Evolutionary conservation across 2,329 filamentous ascomycete species (phyloP).

Genomic region (Emmonsiellopsis sp.): DNA sequence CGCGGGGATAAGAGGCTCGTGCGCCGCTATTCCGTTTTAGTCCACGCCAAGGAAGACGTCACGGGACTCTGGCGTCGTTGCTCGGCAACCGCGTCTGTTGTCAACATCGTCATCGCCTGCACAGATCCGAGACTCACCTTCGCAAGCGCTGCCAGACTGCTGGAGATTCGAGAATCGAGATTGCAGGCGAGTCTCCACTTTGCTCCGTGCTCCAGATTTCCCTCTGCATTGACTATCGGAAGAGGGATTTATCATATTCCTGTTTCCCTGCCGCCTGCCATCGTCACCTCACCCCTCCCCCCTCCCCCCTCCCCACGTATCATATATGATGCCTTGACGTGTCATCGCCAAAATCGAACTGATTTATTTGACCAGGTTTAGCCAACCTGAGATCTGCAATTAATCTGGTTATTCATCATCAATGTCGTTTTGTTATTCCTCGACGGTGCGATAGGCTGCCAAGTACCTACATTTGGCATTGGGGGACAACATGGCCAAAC

Average conservation of each 20-base stretch:
- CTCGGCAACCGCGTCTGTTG: background rate
- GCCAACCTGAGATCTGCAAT: background rate
- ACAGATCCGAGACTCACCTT: background rate
- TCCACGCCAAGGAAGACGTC: too few relatives aligned
- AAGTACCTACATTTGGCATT: background rate
- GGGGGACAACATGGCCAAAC: constrained; percentile 7
- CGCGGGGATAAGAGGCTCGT: too few relatives aligned
- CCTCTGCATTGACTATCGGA: background rate
- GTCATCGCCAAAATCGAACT: background rate
- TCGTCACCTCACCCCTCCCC: too few relatives aligned
- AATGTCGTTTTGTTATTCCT: background rate
- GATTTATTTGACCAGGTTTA: background rate
- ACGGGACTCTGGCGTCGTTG: background rate
- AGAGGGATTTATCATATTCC: background rate
- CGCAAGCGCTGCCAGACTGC: background rate
- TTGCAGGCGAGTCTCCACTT: background rate
- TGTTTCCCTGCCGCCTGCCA: background rate
- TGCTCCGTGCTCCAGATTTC: background rate
- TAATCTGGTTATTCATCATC: background rate
- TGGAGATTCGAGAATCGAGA: background rate
- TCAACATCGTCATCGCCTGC: background rate
- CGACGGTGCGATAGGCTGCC: background rate
- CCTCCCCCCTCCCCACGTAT: background rate
- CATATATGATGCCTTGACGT: background rate
- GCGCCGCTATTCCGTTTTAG: too few relatives aligned